phyloP scores from a whole-genome alignment of 169 alveolate genomes.

The Perkinsus olseni region DNA sequence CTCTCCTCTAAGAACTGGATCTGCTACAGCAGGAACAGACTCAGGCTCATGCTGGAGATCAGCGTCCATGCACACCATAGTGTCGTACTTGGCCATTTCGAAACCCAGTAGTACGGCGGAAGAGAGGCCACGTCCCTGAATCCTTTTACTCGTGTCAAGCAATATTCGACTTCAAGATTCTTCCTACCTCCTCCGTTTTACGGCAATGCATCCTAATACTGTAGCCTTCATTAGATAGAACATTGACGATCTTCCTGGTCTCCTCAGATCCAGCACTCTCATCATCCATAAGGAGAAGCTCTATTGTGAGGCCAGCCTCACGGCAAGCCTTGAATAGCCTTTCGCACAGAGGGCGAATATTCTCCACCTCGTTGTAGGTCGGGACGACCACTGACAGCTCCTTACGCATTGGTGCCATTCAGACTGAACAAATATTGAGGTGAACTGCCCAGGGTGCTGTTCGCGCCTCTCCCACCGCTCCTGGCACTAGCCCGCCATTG shows the following conservation, averaged over 20 bases:
- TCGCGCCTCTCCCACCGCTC: too few relatives aligned
- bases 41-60: constrained; percentile 9
- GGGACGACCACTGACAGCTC: constrained; percentile 8
- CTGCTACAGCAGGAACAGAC: constrained; percentile 4
- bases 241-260: not conserved
- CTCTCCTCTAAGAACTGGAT: not conserved
- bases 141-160: not conserved
- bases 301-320: not conserved
- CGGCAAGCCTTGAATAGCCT: constrained; percentile 3
- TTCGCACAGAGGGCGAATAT: constrained; percentile 8
- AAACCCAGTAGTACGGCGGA: constrained; percentile 6
- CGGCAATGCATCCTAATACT: not conserved
- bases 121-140: constrained; percentile 1
- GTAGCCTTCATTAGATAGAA: not conserved
- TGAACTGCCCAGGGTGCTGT: too few relatives aligned
- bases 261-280: constrained; percentile 7
- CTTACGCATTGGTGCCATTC: not conserved
- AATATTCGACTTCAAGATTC: too few relatives aligned
- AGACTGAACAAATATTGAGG: too few relatives aligned
- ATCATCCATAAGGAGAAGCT: constrained; percentile 4
- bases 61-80: constrained; percentile 2
- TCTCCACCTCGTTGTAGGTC: constrained; percentile 11
- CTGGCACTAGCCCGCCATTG: too few relatives aligned
- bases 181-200: too few relatives aligned
- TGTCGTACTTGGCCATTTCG: not conserved